Percentiles rank a stretch among this genome's conserved stretches.
phyloP scores from a whole-genome alignment of 2,329 filamentous ascomycete species.

The Colletotrichum sidae region DNA sequence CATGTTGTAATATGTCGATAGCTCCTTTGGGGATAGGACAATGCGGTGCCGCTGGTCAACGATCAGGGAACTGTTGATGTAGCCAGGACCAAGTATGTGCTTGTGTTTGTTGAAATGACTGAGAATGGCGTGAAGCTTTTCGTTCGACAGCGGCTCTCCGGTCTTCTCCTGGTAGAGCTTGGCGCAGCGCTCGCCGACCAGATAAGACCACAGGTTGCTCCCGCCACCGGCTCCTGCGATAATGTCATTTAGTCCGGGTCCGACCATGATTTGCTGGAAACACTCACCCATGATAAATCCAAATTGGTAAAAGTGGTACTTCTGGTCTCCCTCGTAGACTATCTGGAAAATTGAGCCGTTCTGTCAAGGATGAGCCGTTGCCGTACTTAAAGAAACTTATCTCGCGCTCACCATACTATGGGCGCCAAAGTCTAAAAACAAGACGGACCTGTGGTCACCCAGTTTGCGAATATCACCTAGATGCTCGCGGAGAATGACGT shows the following conservation, averaged over 20 bases:
- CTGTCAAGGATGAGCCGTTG: neutral
- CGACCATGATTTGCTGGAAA: neutral
- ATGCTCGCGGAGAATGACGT: neutral
- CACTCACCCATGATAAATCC: neutral
- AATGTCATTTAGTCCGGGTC: too few relatives aligned
- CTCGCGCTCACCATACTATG: constrained; percentile 4
- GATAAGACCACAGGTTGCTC: constrained; percentile 4
- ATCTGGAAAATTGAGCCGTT: constrained; percentile 10
- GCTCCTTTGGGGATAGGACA: too few relatives aligned
- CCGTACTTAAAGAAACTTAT: neutral
- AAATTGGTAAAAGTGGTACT: neutral
- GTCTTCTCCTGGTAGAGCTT: too few relatives aligned
- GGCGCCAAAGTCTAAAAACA: constrained; percentile 12
- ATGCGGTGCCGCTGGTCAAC: too few relatives aligned
- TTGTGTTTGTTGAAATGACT: too few relatives aligned
- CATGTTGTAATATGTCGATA: too few relatives aligned
- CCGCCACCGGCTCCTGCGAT: constrained; percentile 2
- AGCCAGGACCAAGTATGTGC: too few relatives aligned
- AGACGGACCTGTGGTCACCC: neutral
- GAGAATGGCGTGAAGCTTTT: too few relatives aligned
- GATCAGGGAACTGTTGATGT: too few relatives aligned
- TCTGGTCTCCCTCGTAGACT: neutral
- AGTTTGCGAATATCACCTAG: too few relatives aligned
- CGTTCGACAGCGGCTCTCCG: too few relatives aligned
- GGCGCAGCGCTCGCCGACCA: neutral